A percentile compares a stretch with the other conserved stretches of the same genome.
Evolutionary conservation across 169 alveolate genomes (phyloP).

Genomic region (Perkinsus olseni): DNA sequence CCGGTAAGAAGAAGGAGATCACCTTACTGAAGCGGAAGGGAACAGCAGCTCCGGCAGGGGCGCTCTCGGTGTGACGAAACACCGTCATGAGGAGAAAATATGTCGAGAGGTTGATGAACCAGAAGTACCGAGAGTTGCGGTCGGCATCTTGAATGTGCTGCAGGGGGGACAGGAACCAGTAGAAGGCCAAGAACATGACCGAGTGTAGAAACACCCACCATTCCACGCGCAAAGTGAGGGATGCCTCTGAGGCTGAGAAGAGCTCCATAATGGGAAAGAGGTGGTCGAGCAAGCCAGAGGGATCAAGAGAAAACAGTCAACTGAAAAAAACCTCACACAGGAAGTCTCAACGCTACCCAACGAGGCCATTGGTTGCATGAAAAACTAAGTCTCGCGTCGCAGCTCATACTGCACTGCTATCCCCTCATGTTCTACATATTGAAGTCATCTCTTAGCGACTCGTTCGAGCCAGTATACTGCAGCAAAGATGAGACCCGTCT

Average conservation of each 20-base stretch:
- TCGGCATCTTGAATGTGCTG: neutral
- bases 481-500: neutral
- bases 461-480: neutral
- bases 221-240: neutral
- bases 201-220: neutral
- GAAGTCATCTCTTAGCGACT: neutral
- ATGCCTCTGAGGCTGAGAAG: neutral
- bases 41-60: neutral
- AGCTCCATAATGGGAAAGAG: neutral
- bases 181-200: neutral
- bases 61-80: neutral
- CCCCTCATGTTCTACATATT: neutral
- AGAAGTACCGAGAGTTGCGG: neutral
- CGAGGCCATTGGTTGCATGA: no score
- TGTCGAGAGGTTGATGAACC: neutral
- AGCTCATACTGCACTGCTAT: no score
- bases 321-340: neutral
- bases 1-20: neutral
- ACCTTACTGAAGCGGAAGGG: conserved; percentile 2
- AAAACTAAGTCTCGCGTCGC: no score
- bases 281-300: neutral
- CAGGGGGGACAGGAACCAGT: neutral
- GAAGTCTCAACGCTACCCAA: neutral
- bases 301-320: neutral
- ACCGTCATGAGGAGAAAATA: neutral